Percentiles rank a stretch among this genome's conserved stretches.
Evolutionary conservation across 2,329 filamentous ascomycete species (phyloP).

Genomic region (Calycina herbarum): DNA sequence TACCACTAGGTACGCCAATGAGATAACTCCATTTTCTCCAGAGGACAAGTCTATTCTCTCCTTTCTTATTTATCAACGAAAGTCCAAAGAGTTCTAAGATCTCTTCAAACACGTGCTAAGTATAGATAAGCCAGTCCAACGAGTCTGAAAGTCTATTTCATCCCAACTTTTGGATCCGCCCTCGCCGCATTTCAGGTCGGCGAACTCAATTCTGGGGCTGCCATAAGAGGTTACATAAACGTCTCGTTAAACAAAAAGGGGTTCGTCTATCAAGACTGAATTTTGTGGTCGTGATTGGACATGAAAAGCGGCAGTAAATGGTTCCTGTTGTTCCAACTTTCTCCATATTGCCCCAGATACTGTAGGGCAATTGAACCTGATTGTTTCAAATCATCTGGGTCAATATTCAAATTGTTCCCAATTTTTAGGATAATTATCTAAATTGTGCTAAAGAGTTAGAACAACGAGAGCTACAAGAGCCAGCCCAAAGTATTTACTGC

Average conservation of each 20-base stretch:
- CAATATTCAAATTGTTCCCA: too few relatives aligned
- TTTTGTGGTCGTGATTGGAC: too few relatives aligned
- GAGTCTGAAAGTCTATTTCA: not conserved
- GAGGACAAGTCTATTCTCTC: not conserved
- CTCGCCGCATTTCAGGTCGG: not conserved
- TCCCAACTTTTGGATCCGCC: not conserved
- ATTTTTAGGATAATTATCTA: too few relatives aligned
- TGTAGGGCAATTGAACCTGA: too few relatives aligned
- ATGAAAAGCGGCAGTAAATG: too few relatives aligned
- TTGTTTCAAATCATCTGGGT: too few relatives aligned
- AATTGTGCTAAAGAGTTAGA: too few relatives aligned
- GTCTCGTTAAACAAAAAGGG: conserved; percentile 1
- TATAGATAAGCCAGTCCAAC: not conserved
- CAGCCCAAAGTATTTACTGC: too few relatives aligned
- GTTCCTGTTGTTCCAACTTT: too few relatives aligned
- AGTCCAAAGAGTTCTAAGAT: not conserved
- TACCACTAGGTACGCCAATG: not conserved
- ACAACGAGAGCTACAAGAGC: too few relatives aligned
- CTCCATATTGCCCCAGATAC: too few relatives aligned
- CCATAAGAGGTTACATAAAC: not conserved
- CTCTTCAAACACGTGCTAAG: not conserved
- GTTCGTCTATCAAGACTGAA: not conserved
- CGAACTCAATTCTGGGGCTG: not conserved
- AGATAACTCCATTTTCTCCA: not conserved
- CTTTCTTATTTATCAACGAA: not conserved